Evolutionary conservation across 805 yeast genomes (phyloP).

Genomic region (Kluyveromyces lactis): DNA sequence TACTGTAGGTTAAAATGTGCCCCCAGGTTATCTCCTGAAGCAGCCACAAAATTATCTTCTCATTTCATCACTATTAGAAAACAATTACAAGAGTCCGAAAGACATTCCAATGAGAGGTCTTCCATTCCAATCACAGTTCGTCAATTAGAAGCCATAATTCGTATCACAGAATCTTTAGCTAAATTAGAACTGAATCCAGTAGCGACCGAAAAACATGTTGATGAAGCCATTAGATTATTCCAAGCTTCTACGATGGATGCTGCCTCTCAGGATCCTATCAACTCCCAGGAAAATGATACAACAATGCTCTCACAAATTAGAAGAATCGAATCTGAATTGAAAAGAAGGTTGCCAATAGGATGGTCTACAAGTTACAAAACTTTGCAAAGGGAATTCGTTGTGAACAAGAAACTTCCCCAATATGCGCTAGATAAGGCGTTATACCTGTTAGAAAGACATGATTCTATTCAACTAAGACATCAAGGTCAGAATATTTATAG

Average conservation of each 20-base stretch:
- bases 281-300: conserved; percentile 43
- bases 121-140: conserved; percentile 96
- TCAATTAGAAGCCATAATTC: conserved; percentile 93
- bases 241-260: conserved; percentile 98
- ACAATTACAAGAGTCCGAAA: conserved; percentile 72
- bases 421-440: conserved; percentile 78
- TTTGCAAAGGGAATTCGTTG: conserved; percentile 73
- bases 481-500: conserved; percentile 79
- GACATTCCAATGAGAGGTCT: conserved; percentile 76
- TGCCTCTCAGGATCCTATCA: conserved; percentile 44
- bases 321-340: conserved; percentile 73
- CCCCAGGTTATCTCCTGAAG: conserved; percentile 81
- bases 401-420: conserved; percentile 50
- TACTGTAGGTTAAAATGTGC: conserved; percentile 89
- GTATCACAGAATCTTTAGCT: conserved; percentile 91
- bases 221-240: conserved; percentile 89
- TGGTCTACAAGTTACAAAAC: conserved; percentile 90
- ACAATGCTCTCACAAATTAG: conserved; percentile 64
- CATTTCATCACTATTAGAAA: conserved; percentile 89
- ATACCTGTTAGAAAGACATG: conserved; percentile 74
- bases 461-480: conserved; percentile 77
- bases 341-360: conserved; percentile 89
- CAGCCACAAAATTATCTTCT: conserved; percentile 81
- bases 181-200: conserved; percentile 75
- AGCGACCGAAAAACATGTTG: conserved; percentile 84